A percentile compares a stretch with the other conserved stretches of the same genome.
phyloP scores from a whole-genome alignment of 2,329 filamentous ascomycete species.

The Malbranchea zuffiana region DNA sequence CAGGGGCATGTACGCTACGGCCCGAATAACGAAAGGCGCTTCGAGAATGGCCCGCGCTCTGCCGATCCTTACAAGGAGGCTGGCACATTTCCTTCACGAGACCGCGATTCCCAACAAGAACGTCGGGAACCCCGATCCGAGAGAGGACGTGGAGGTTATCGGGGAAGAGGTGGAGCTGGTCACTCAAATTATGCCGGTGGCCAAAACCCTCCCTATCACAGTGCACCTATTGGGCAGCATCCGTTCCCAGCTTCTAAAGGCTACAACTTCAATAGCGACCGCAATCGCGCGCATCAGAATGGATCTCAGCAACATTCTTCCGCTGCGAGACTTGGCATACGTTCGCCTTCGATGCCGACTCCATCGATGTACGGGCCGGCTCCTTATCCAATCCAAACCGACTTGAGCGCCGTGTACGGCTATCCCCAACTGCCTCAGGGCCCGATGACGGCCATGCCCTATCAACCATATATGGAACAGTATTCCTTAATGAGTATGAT shows the following conservation, averaged over 20 bases:
- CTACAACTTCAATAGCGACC: slow-evolving; percentile 30
- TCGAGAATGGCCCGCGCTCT: slow-evolving; percentile 30
- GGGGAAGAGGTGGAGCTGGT: slow-evolving; percentile 34
- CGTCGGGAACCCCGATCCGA: slow-evolving; percentile 27
- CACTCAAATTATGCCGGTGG: slow-evolving; percentile 26
- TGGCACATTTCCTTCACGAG: slow-evolving; percentile 19
- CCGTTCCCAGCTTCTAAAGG: slow-evolving; percentile 32
- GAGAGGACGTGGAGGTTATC: slow-evolving; percentile 30
- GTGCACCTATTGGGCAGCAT: slow-evolving; percentile 31
- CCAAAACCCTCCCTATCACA: slow-evolving; percentile 31
- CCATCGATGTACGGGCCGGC: slow-evolving; percentile 41
- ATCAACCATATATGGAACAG: slow-evolving; percentile 48
- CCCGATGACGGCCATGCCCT: slow-evolving; percentile 48
- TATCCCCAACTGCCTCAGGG: slow-evolving; percentile 44
- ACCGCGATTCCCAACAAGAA: slow-evolving; percentile 20
- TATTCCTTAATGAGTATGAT: slow-evolving; percentile 48
- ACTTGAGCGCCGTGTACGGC: slow-evolving; percentile 46
- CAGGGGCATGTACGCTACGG: slow-evolving; percentile 24
- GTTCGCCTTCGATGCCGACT: slow-evolving; percentile 53
- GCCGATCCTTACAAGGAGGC: slow-evolving; percentile 25
- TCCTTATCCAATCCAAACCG: slow-evolving; percentile 30
- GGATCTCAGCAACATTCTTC: slow-evolving; percentile 30
- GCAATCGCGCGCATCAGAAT: slow-evolving; percentile 33
- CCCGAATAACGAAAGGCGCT: slow-evolving; percentile 26
- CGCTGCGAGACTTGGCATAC: slow-evolving; percentile 42